These are phyloP conservation scores for Calonectria hawksworthii DNA, from an alignment of 2,329 filamentous ascomycete genomes.

Conservation along the genomic window DNA sequence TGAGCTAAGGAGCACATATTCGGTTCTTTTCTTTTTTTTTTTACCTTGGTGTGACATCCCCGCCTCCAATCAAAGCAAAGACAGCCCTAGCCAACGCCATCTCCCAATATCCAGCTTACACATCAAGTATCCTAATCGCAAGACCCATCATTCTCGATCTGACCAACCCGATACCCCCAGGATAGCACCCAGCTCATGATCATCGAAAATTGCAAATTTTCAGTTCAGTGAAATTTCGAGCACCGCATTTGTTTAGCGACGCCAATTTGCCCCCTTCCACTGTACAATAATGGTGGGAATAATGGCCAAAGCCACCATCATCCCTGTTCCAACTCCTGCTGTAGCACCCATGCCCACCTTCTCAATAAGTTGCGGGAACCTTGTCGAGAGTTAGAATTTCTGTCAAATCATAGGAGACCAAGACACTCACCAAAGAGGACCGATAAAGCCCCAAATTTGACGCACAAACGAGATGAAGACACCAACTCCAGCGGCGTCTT, in stretches of 20 bases:
- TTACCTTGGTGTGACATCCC: neutral
- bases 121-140: neutral
- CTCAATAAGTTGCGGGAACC: slow-evolving; percentile 2
- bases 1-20: neutral
- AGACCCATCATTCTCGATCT: neutral
- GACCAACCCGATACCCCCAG: neutral
- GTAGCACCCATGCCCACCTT: neutral
- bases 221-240: neutral
- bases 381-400: neutral
- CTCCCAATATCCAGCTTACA: neutral
- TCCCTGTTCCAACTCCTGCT: neutral
- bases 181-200: neutral
- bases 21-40: too few relatives aligned
- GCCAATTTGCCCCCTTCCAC: neutral
- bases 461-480: slow-evolving; percentile 21
- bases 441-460: slow-evolving; percentile 19
- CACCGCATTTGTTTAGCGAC: neutral
- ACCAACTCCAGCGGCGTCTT: slow-evolving; percentile 15
- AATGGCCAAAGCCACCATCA: neutral
- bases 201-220: neutral
- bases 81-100: neutral
- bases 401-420: too few relatives aligned
- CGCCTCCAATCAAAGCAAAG: neutral
- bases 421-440: neutral
- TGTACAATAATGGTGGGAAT: neutral